A percentile compares a stretch with the other conserved stretches of the same genome.
Conservation (phyloP, 495 filamentous ascomycete species). For the Penicillium ucsense region DNA sequence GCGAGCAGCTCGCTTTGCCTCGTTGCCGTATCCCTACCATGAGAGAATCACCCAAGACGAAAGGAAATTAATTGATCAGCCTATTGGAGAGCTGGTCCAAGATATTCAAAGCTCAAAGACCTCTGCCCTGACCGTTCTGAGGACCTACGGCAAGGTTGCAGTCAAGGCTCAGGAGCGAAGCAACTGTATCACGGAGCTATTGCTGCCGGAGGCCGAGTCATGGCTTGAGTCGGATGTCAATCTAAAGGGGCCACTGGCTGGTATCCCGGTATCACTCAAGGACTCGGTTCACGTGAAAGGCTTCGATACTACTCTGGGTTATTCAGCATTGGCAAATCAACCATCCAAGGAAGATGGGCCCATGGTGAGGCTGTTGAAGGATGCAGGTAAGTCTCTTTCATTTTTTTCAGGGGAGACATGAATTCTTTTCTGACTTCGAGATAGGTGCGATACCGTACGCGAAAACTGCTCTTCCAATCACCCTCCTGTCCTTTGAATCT, state of each 20-base stretch:
- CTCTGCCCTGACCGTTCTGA: slow-evolving; percentile 64
- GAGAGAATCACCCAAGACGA: slow-evolving; percentile 51
- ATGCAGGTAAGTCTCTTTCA: slow-evolving; percentile 49
- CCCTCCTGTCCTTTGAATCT: slow-evolving; percentile 84
- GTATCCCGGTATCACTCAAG: slow-evolving; percentile 83
- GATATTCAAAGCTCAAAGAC: slow-evolving; percentile 62
- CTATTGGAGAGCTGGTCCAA: slow-evolving; percentile 68
- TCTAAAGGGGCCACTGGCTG: slow-evolving; percentile 73
- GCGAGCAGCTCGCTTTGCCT: slow-evolving; percentile 56
- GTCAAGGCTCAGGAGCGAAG: slow-evolving; percentile 77
- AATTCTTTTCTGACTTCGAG: neutral
- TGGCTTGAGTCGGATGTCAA: slow-evolving; percentile 67
- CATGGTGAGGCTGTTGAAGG: slow-evolving; percentile 69
- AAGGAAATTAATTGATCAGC: slow-evolving; percentile 54
- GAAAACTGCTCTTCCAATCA: slow-evolving; percentile 91
- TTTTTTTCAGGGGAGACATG: neutral
- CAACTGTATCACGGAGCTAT: slow-evolving; percentile 85
- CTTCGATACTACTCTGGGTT: slow-evolving; percentile 81
- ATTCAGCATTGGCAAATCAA: slow-evolving; percentile 61
- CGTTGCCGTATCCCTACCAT: slow-evolving; percentile 57
- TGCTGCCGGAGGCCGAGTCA: slow-evolving; percentile 69
- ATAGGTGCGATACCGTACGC: slow-evolving; percentile 85
- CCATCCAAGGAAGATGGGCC: slow-evolving; percentile 57
- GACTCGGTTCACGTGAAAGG: slow-evolving; percentile 79
- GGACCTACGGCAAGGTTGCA: slow-evolving; percentile 83